Evolutionary conservation across 2,329 filamentous ascomycete genomes (phyloP).

Genomic region (Tympanopsis confertula): DNA sequence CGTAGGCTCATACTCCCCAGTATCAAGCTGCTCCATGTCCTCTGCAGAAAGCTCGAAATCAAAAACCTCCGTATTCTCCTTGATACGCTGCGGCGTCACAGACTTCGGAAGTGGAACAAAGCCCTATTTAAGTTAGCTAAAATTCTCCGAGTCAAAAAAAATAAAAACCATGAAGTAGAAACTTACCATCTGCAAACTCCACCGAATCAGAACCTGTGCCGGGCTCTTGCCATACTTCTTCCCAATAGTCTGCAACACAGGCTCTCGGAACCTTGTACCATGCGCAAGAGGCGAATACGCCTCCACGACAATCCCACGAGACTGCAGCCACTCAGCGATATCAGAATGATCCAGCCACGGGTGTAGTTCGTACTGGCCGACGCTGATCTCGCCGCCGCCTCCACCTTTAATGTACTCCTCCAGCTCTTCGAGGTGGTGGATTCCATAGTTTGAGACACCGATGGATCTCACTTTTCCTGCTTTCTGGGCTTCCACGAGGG

Average conservation of each 20-base stretch:
- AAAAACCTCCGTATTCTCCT: slow-evolving; percentile 22
- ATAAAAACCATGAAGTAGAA: background rate
- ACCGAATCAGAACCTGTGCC: slow-evolving; percentile 47
- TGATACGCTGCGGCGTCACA: slow-evolving; percentile 35
- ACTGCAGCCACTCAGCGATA: slow-evolving; percentile 46
- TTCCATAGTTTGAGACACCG: slow-evolving; percentile 9
- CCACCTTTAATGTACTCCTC: slow-evolving; percentile 9
- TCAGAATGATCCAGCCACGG: slow-evolving; percentile 53
- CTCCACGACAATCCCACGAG: slow-evolving; percentile 26
- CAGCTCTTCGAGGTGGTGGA: slow-evolving; percentile 9
- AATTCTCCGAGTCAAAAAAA: background rate
- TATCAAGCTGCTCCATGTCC: slow-evolving; percentile 8
- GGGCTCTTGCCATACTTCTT: slow-evolving; percentile 42
- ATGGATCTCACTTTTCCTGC: slow-evolving; percentile 8
- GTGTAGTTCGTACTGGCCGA: slow-evolving; percentile 56
- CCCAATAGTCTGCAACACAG: slow-evolving; percentile 34
- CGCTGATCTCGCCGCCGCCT: slow-evolving; percentile 37
- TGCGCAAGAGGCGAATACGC: slow-evolving; percentile 8
- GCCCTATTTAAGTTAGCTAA: slow-evolving; percentile 16
- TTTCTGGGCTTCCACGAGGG: slow-evolving; percentile 8
- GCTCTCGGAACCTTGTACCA: slow-evolving; percentile 44
- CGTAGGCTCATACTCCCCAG: slow-evolving; percentile 11
- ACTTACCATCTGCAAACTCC: slow-evolving; percentile 38
- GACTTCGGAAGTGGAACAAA: slow-evolving; percentile 45
- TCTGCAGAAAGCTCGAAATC: slow-evolving; percentile 9